Percentiles rank a stretch among this genome's conserved stretches.
phyloP scores from a whole-genome alignment of 495 filamentous ascomycete species.

The Trichocladium antarcticum region DNA sequence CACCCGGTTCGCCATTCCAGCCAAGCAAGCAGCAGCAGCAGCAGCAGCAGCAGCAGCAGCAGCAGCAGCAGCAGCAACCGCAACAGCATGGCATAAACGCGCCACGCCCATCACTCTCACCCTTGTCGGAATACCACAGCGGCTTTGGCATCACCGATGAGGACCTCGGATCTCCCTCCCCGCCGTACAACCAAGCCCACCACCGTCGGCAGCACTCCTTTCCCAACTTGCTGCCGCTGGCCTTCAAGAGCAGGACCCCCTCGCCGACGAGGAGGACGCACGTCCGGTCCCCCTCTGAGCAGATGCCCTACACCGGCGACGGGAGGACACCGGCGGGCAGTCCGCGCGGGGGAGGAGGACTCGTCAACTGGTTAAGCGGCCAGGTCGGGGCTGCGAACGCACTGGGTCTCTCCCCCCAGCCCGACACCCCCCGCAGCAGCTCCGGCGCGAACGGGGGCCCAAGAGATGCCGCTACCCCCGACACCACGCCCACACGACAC shows the following conservation, averaged over 20 bases:
- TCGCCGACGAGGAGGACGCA: slow-evolving; percentile 25
- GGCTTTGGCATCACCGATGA: slow-evolving; percentile 25
- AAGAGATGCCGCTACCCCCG: slow-evolving; percentile 10
- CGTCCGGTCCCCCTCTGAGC: slow-evolving; percentile 21
- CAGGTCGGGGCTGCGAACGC: slow-evolving; percentile 14
- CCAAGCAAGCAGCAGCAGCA: slow-evolving; percentile 6
- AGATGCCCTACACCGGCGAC: slow-evolving; percentile 38
- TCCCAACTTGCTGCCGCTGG: slow-evolving; percentile 27
- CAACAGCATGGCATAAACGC: slow-evolving; percentile 11
- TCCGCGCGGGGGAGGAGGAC: slow-evolving; percentile 14
- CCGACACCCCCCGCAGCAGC: not conserved
- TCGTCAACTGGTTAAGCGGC: slow-evolving; percentile 29
- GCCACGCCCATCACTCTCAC: slow-evolving; percentile 17
- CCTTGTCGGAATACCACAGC: slow-evolving; percentile 29
- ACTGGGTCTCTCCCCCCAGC: slow-evolving; percentile 8
- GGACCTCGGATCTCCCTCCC: slow-evolving; percentile 16
- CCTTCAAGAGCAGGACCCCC: slow-evolving; percentile 23
- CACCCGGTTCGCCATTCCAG: slow-evolving; percentile 8
- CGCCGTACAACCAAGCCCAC: slow-evolving; percentile 11
- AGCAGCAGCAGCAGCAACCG: slow-evolving; percentile 4
- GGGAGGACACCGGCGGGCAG: slow-evolving; percentile 17
- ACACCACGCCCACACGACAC: slow-evolving; percentile 27
- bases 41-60: slow-evolving; percentile 6
- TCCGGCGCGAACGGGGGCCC: not conserved
- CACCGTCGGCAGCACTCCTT: slow-evolving; percentile 38